phyloP scores from a whole-genome alignment of 352 stramenopile genomes.

The Sclerospora graminicola region DNA sequence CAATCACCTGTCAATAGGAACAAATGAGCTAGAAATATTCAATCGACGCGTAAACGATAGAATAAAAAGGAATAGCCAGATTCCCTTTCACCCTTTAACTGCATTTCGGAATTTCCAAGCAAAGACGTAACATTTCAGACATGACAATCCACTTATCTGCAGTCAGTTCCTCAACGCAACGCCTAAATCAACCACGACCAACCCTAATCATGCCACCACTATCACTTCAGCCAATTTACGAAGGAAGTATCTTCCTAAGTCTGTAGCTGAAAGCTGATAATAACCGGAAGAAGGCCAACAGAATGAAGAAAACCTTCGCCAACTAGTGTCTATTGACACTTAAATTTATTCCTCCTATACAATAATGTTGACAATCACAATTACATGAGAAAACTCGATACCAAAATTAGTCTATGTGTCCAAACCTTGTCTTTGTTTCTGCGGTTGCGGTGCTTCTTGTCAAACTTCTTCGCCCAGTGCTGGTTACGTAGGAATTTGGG shows the following conservation, averaged over 20 bases:
- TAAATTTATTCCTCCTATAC: constrained; percentile 39
- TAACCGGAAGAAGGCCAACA: constrained; percentile 8
- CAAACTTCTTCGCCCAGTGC: constrained; percentile 97
- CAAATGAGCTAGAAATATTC: background rate
- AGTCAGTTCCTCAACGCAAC: constrained; percentile 2
- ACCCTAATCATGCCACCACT: constrained; percentile 11
- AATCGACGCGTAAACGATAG: constrained; percentile 15
- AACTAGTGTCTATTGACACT: constrained; percentile 12
- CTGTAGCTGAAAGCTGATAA: constrained; percentile 1
- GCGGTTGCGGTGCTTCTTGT: constrained; percentile 83
- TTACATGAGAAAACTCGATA: background rate
- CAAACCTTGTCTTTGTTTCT: constrained; percentile 45
- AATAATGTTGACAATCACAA: background rate
- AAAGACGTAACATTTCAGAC: constrained; percentile 12
- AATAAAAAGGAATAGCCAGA: constrained; percentile 12
- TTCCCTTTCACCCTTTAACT: background rate
- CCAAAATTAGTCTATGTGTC: background rate
- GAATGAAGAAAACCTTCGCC: constrained; percentile 9
- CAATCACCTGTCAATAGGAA: constrained; percentile 9
- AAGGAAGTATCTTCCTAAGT: too few relatives aligned
- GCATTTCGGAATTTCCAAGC: constrained; percentile 27
- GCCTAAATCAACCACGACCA: constrained; percentile 17
- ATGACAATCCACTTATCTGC: constrained; percentile 3
- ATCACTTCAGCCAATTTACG: background rate
- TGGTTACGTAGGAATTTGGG: constrained; percentile 98